These are phyloP conservation scores for Calcarisporium arbuscula DNA, from an alignment of 2,329 filamentous ascomycete genomes.

Conservation along the genomic window DNA sequence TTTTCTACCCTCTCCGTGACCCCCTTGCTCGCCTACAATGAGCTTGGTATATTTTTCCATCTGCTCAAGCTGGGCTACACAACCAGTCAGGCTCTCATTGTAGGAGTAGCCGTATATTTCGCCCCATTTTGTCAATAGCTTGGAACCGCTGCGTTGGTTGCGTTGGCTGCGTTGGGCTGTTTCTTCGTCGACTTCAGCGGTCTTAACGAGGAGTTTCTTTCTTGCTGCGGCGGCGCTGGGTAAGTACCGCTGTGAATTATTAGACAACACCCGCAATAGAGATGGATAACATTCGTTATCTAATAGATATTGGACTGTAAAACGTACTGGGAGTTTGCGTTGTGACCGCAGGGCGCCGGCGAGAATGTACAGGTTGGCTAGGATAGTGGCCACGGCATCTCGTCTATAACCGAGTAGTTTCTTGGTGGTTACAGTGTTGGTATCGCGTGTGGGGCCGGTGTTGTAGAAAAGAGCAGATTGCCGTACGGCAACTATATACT, in stretches of 20 bases:
- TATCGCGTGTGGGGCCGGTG: slow-evolving; percentile 43
- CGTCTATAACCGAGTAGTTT: slow-evolving; percentile 44
- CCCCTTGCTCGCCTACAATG: slow-evolving; percentile 50
- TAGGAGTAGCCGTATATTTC: slow-evolving; percentile 53
- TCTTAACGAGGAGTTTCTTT: slow-evolving; percentile 44
- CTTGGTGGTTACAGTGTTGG: slow-evolving; percentile 41
- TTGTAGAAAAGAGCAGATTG: slow-evolving; percentile 54
- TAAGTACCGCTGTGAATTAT: slow-evolving; percentile 42
- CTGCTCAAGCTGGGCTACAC: slow-evolving; percentile 47
- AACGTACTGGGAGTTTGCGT: slow-evolving; percentile 40
- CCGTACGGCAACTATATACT: slow-evolving; percentile 50
- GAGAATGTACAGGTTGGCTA: slow-evolving; percentile 53
- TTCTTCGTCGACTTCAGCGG: slow-evolving; percentile 38
- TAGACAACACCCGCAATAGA: background rate
- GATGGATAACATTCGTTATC: background rate
- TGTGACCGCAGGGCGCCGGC: slow-evolving; percentile 47
- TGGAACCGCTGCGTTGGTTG: slow-evolving; percentile 16
- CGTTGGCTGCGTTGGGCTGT: slow-evolving; percentile 16
- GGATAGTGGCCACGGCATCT: slow-evolving; percentile 50
- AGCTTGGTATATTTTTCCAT: slow-evolving; percentile 51
- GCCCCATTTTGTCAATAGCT: slow-evolving; percentile 40
- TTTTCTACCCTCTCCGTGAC: no score
- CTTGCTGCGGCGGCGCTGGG: slow-evolving; percentile 49
- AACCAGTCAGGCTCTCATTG: slow-evolving; percentile 46
- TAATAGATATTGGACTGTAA: background rate